Base-by-base conservation (phyloP, 2,329 filamentous ascomycete species). In the Rhynchosporium graminicola region DNA sequence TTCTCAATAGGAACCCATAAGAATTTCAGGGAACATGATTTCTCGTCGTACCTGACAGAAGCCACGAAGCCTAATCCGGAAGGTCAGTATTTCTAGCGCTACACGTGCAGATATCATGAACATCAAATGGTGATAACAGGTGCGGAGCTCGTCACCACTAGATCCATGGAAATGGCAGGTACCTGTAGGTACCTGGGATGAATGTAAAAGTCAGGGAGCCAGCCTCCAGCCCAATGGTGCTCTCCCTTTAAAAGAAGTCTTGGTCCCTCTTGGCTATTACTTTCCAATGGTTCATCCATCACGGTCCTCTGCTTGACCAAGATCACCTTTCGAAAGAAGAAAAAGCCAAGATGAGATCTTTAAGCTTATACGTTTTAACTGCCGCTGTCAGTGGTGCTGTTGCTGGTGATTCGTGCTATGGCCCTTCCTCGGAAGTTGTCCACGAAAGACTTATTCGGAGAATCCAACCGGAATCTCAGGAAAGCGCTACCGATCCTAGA, bases 401-500 rank as follows among this genome's bases (percentile, higher is more conserved):
- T 15, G 77, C 77, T 38, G 81, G 79, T 64, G 75, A 74, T 55
- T 72, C 70, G 54, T 81, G 79, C 70, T 79, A 77, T 58, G 78
- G 77, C 1, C 77, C 78, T 28, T 66, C 71, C n/a, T 74, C 74
- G 68, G 74, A 72, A 28, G 74, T 80, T 59, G 74, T 79, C 63
- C 77, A 80, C 65, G 78, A 81, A 61, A 78, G 80, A 9, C 75
- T 79, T 61, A 79, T 79, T 63, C 80, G 80, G 70, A 77, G 80
- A 47, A 81, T 81, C 71, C 80, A 82, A 65, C 79, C 79, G 0
- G 79, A 77, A 20, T 78, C 78, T 0, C 72, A 73, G 29, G 75
- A 77, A 47, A 79, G 80, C 31, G 71, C 73, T 0, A 77, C 77
- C 59, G 78, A 78, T 8, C 80, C 80, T 45, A 79, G 74, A 40